A percentile compares a stretch with the other conserved stretches of the same genome.
phyloP scores from a whole-genome alignment of 495 filamentous ascomycete species.

The Penicillium paxilli region DNA sequence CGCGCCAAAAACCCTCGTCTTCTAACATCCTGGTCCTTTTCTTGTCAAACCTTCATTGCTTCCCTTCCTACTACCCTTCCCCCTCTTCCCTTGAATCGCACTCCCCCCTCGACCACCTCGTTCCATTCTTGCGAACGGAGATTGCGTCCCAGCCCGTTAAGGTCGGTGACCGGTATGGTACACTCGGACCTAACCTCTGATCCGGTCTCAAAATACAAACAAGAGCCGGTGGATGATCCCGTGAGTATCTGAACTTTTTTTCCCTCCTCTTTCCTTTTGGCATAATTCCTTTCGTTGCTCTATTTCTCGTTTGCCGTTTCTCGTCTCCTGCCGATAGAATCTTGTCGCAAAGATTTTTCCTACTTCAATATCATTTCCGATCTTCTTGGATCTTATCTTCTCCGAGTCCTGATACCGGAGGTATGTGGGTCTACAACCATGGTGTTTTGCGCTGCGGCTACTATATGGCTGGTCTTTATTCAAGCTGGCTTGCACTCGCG shows the following conservation, averaged over 20 bases:
- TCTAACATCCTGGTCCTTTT: constrained; percentile 16
- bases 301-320: constrained; percentile 12
- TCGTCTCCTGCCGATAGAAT: constrained; percentile 14
- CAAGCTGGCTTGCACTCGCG: neutral
- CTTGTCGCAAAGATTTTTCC: constrained; percentile 8
- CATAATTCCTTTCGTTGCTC: constrained; percentile 1
- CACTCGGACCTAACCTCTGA: constrained; percentile 44
- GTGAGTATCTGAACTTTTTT: constrained; percentile 33
- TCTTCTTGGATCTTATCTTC: constrained; percentile 5
- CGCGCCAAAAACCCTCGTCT: constrained; percentile 9
- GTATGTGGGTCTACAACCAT: neutral
- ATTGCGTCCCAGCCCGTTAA: constrained; percentile 20
- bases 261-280: constrained; percentile 1
- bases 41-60: constrained; percentile 3
- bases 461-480: neutral
- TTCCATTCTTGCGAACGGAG: constrained; percentile 1
- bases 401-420: constrained; percentile 7
- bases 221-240: constrained; percentile 42
- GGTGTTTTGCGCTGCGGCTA: neutral
- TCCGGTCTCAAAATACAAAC: constrained; percentile 42
- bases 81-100: constrained; percentile 1
- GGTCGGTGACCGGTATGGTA: constrained; percentile 49
- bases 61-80: neutral
- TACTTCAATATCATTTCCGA: constrained; percentile 25
- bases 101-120: neutral